Evolutionary conservation across 176 grass and related monocot genomes (phyloP), one percentile per base, ranked within the genome.

Genomic region (Saccharum officinarum): DNA sequence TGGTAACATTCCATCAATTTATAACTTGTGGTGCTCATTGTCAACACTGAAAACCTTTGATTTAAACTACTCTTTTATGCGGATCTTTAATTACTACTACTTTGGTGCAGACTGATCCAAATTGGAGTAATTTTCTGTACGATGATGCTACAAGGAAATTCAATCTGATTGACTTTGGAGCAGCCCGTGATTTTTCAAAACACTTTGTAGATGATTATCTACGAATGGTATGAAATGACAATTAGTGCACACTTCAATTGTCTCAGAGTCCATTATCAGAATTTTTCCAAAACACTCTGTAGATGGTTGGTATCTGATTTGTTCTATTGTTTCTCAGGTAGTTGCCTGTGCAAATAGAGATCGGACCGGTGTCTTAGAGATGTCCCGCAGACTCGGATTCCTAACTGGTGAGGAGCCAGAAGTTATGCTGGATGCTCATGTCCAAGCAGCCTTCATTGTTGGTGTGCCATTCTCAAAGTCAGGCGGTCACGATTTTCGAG

Each of bases 101-200:
- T 85, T 75, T 61, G 69, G 72, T 84, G 86, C 96, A 98, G 96
- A 98, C 96, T 44, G 96, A 98, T 95, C 96, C 96, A 71, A 95
- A 95, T 82, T 98, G 96, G 96, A 89, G 96, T 74, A 95, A 98
- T 80, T 98, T 98, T 68, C 83, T 98, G 39, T 98, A 89, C 39
- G 81, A 98, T 68, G 93, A 95, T 45, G 54, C 83, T 75, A 69
- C 81, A 72, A 94, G 71, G 75, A 88, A 80, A 69, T 92, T 95
- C 66, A 98, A 95, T 89, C 90, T 98, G 55, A 98, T 98, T 39
- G 96, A 98, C 80, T 98, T 98, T 59, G 93, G 93, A 31, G 96
- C 96, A 68, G 96, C 93, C 54, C 81, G 86, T 74, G 96, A 94
- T 47, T 98, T 94, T 77, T 69, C 93, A 50, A 91, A 89, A 76